Evolutionary conservation across 176 grass and related monocot genomes (phyloP).

Genomic region (Musa beccarii): DNA sequence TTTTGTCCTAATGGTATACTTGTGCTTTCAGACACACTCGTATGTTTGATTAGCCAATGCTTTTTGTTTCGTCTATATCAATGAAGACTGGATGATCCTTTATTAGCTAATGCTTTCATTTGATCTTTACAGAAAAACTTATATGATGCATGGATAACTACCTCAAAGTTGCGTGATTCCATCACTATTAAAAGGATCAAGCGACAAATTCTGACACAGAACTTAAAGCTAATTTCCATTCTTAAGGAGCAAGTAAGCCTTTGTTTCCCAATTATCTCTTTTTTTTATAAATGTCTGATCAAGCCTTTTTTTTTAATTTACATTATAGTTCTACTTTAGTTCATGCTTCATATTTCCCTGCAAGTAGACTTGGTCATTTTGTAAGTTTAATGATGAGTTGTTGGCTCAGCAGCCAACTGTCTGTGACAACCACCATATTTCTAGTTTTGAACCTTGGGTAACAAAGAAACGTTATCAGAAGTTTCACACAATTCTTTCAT

Average conservation of each 20-base stretch:
- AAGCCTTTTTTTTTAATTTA: neutral
- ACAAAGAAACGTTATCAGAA: neutral
- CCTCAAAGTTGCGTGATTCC: conserved; percentile 17
- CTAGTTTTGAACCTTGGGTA: neutral
- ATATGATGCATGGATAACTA: conserved; percentile 16
- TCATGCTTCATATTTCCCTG: neutral
- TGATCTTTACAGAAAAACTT: conserved; percentile 19
- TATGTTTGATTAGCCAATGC: neutral
- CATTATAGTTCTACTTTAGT: neutral
- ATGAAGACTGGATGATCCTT: neutral
- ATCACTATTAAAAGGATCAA: conserved; percentile 18
- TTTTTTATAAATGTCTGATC: neutral
- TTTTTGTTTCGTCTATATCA: neutral
- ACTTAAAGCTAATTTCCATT: conserved; percentile 21
- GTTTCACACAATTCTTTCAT: neutral
- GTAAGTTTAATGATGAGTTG: too few relatives aligned
- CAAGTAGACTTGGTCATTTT: neutral
- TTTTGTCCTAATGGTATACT: neutral
- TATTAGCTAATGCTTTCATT: neutral
- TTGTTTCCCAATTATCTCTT: conserved; percentile 2
- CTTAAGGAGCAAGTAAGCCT: conserved; percentile 25
- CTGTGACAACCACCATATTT: neutral
- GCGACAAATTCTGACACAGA: conserved; percentile 19
- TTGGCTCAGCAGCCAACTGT: neutral
- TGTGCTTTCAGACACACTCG: neutral